Evolutionary conservation across 352 stramenopile genomes (phyloP).

Genomic region (Globisporangium alternatum): DNA sequence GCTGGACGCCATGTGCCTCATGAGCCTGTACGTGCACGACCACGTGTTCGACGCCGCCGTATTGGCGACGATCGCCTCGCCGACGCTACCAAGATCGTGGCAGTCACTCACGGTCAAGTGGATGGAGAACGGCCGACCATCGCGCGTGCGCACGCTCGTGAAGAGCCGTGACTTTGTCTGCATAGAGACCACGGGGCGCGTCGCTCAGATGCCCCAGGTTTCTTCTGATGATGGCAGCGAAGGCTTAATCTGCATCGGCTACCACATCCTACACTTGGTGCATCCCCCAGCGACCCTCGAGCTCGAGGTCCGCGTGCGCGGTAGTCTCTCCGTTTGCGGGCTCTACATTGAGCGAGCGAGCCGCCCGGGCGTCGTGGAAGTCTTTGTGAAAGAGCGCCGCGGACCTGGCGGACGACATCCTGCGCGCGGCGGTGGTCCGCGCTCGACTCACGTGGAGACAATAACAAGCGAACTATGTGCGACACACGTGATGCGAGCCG

Average conservation of each 20-base stretch:
- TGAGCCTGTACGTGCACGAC: conserved; percentile 10
- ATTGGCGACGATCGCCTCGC: not conserved
- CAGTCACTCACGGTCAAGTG: not conserved
- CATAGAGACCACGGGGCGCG: not conserved
- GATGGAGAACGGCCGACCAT: not conserved
- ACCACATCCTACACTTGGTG: not conserved
- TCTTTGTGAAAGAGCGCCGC: not conserved
- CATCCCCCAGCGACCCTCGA: not conserved
- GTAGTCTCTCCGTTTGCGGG: not conserved
- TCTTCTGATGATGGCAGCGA: too few relatives aligned
- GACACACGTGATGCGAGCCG: too few relatives aligned
- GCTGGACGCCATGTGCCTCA: conserved; percentile 9
- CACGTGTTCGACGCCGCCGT: not conserved
- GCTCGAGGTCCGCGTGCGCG: not conserved
- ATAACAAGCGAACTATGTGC: too few relatives aligned
- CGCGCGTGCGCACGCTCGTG: not conserved
- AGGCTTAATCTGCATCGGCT: not conserved
- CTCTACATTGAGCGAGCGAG: not conserved
- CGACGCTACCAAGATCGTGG: not conserved
- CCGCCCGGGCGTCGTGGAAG: not conserved
- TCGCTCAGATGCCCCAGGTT: not conserved
- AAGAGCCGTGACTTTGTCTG: not conserved
- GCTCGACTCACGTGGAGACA: too few relatives aligned
- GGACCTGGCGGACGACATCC: too few relatives aligned
- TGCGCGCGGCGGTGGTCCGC: too few relatives aligned